Percentiles rank a stretch among this genome's conserved stretches.
Evolutionary conservation across 805 yeast species (phyloP).

Genomic region (Nakazawaea wyomingensis): DNA sequence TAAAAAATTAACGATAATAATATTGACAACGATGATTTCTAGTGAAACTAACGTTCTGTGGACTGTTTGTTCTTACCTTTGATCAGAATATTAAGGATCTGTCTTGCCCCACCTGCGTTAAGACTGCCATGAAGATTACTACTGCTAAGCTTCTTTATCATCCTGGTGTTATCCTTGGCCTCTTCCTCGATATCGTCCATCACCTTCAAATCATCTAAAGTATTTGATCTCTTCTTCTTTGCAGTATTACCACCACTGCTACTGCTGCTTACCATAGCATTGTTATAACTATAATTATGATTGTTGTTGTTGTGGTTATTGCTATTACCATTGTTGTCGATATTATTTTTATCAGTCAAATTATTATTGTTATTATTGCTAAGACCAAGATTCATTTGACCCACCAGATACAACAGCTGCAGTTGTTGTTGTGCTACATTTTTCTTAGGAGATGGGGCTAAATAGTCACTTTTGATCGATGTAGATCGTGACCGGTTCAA

Average conservation of each 20-base stretch:
- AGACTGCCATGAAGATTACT: neutral
- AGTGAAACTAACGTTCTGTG: too few relatives aligned
- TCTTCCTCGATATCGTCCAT: constrained; percentile 7
- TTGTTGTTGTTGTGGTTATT: too few relatives aligned
- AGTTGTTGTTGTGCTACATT: neutral
- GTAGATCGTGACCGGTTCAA: neutral
- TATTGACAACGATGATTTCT: too few relatives aligned
- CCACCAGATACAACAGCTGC: too few relatives aligned
- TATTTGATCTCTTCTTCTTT: neutral
- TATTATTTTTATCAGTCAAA: too few relatives aligned
- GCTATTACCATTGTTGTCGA: too few relatives aligned
- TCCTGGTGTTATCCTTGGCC: neutral
- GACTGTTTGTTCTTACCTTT: constrained; percentile 6
- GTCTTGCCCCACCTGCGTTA: neutral
- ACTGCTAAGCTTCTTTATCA: constrained; percentile 1
- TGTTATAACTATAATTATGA: too few relatives aligned
- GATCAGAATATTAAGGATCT: constrained; percentile 6
- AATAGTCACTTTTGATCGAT: neutral
- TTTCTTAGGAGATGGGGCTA: neutral
- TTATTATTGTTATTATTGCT: neutral
- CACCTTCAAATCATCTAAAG: neutral
- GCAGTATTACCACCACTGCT: neutral
- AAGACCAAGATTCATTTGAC: neutral
- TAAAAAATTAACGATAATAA: too few relatives aligned
- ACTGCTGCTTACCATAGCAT: too few relatives aligned